These are phyloP conservation scores for Tylopilus vinaceipallidus DNA, from an alignment of 768 basidiomycete species.

Conservation along the genomic window DNA sequence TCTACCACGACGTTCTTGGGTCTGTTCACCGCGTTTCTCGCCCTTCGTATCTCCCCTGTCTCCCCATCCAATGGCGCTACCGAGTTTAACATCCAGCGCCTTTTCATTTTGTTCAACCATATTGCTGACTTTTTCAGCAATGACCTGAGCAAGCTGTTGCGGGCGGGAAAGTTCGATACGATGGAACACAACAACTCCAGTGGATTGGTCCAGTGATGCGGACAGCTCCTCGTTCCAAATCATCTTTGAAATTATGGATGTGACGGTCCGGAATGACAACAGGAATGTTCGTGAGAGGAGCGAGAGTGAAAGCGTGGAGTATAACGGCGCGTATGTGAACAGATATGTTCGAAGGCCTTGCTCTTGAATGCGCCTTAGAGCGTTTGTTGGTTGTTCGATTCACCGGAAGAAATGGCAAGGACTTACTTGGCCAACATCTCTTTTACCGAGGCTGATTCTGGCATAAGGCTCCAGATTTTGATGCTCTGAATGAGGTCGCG, in stretches of 20 bases:
- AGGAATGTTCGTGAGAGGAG: slow-evolving; percentile 88
- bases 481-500: slow-evolving; percentile 91
- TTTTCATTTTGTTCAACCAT: slow-evolving; percentile 95
- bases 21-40: slow-evolving; percentile 78
- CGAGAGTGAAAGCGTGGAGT: slow-evolving; percentile 85
- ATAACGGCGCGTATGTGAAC: slow-evolving; percentile 93
- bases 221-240: slow-evolving; percentile 96
- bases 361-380: slow-evolving; percentile 91
- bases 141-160: slow-evolving; percentile 85
- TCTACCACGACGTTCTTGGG: slow-evolving; percentile 73
- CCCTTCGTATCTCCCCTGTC: slow-evolving; percentile 61
- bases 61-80: slow-evolving; percentile 48
- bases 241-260: slow-evolving; percentile 90
- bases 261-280: slow-evolving; percentile 75
- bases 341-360: slow-evolving; percentile 96
- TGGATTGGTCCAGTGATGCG: slow-evolving; percentile 90
- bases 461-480: slow-evolving; percentile 98
- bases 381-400: background rate
- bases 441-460: slow-evolving; percentile 81
- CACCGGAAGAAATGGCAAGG: background rate
- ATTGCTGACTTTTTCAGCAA: slow-evolving; percentile 83
- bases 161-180: slow-evolving; percentile 83
- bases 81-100: slow-evolving; percentile 79
- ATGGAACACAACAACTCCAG: slow-evolving; percentile 90
- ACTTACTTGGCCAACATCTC: slow-evolving; percentile 91